Conservation (phyloP, 2,329 filamentous ascomycete genomes). For the Phialophora chinensis region DNA sequence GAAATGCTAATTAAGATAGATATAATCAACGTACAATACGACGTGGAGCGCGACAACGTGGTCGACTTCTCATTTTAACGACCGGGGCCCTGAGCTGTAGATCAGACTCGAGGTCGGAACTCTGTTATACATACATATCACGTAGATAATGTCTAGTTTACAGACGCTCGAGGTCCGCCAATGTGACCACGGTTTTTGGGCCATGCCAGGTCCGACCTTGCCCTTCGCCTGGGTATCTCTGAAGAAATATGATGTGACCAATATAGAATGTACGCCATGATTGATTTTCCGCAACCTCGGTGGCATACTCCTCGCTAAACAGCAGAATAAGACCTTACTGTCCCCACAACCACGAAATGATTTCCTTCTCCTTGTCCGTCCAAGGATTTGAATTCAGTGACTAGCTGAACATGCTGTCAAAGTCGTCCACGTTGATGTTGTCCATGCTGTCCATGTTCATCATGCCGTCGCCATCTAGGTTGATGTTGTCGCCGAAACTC, state of each 20-base stretch:
- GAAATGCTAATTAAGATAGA: background rate
- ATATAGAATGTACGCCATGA: background rate
- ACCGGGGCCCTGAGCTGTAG: background rate
- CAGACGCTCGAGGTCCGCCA: background rate
- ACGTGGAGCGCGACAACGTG: background rate
- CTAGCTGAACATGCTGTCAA: constrained; percentile 38
- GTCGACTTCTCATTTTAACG: background rate
- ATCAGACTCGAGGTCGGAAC: background rate
- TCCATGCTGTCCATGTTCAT: constrained; percentile 33
- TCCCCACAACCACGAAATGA: background rate
- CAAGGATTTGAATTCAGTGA: background rate
- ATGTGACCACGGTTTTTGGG: background rate
- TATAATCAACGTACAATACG: background rate
- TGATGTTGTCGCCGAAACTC: constrained; percentile 52
- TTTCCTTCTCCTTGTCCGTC: background rate
- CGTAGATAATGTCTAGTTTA: background rate
- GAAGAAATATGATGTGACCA: background rate
- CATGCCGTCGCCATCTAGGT: constrained; percentile 44
- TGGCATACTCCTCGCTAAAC: background rate
- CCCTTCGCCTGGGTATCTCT: constrained; percentile 16
- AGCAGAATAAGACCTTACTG: background rate
- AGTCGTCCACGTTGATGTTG: constrained; percentile 30
- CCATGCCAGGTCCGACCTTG: background rate
- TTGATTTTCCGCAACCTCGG: background rate
- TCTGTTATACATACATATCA: background rate